phyloP scores from a whole-genome alignment of 495 filamentous ascomycete genomes.

The Penicillium cinerascens region DNA sequence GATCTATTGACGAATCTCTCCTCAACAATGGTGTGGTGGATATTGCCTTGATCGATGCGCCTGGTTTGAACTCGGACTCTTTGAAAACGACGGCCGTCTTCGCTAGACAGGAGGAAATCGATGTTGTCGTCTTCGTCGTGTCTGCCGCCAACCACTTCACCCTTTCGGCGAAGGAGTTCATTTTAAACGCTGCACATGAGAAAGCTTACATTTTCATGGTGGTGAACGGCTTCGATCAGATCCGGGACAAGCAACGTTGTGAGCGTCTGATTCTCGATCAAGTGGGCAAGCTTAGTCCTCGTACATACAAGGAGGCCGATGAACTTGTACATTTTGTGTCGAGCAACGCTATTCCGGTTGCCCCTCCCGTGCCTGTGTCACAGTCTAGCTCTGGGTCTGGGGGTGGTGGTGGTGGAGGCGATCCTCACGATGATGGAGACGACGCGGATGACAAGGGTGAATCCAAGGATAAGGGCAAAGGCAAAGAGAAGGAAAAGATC shows the following conservation, averaged over 20 bases:
- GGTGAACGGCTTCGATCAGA: slow-evolving; percentile 94
- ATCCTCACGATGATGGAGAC: slow-evolving; percentile 54
- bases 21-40: slow-evolving; percentile 98
- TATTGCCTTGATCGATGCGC: slow-evolving; percentile 95
- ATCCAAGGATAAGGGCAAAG: slow-evolving; percentile 54
- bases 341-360: slow-evolving; percentile 84
- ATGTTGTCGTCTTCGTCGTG: slow-evolving; percentile 97
- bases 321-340: slow-evolving; percentile 98
- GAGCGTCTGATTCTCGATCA: slow-evolving; percentile 91
- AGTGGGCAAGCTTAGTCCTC: slow-evolving; percentile 76
- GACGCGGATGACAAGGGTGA: slow-evolving; percentile 36
- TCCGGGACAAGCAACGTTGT: slow-evolving; percentile 80
- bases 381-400: slow-evolving; percentile 51
- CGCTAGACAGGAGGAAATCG: slow-evolving; percentile 95
- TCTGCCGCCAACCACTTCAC: slow-evolving; percentile 98
- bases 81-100: slow-evolving; percentile 96
- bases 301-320: slow-evolving; percentile 85
- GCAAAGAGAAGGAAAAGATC: slow-evolving; percentile 86
- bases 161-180: slow-evolving; percentile 92
- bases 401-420: slow-evolving; percentile 56
- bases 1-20: slow-evolving; percentile 86
- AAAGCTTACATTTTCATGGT: slow-evolving; percentile 99
- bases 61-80: slow-evolving; percentile 91
- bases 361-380: slow-evolving; percentile 47
- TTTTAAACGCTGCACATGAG: slow-evolving; percentile 89